Percentiles rank a stretch among this genome's conserved stretches.
These are phyloP conservation scores for Monosporozyma unispora DNA, from an alignment of 805 yeast genomes.

Conservation along the genomic window DNA sequence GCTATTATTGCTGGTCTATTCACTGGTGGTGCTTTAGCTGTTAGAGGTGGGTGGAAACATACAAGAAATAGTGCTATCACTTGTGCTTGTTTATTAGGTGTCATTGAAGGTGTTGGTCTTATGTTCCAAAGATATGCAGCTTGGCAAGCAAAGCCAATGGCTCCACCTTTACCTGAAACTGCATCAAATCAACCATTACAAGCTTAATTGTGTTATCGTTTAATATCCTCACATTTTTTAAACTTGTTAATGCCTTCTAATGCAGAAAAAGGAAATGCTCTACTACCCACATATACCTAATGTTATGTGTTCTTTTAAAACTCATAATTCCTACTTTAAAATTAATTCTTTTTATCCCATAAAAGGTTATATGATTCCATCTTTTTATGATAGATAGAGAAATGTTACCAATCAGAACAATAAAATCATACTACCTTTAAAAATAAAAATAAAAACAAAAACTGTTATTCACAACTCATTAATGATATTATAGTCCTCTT, in stretches of 20 bases:
- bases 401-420: background rate
- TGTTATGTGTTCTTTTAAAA: background rate
- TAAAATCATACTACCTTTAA: background rate
- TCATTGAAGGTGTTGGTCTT: slow-evolving; percentile 96
- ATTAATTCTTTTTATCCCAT: no score
- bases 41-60: slow-evolving; percentile 98
- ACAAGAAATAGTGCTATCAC: slow-evolving; percentile 93
- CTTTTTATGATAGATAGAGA: background rate
- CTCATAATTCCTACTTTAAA: background rate
- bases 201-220: slow-evolving; percentile 15
- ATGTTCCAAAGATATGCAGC: slow-evolving; percentile 89
- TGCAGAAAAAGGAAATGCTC: background rate
- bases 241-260: no score
- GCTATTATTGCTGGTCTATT: slow-evolving; percentile 96
- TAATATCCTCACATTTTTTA: no score
- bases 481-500: background rate
- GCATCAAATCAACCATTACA: slow-evolving; percentile 28
- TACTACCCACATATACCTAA: background rate
- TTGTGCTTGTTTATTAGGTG: slow-evolving; percentile 94
- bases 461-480: background rate
- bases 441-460: no score
- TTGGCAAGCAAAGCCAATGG: slow-evolving; percentile 65
- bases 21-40: slow-evolving; percentile 95
- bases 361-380: background rate
- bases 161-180: slow-evolving; percentile 46